These are phyloP conservation scores for Clavariopsis aquatica DNA, from an alignment of 495 filamentous ascomycete species.

Conservation along the genomic window DNA sequence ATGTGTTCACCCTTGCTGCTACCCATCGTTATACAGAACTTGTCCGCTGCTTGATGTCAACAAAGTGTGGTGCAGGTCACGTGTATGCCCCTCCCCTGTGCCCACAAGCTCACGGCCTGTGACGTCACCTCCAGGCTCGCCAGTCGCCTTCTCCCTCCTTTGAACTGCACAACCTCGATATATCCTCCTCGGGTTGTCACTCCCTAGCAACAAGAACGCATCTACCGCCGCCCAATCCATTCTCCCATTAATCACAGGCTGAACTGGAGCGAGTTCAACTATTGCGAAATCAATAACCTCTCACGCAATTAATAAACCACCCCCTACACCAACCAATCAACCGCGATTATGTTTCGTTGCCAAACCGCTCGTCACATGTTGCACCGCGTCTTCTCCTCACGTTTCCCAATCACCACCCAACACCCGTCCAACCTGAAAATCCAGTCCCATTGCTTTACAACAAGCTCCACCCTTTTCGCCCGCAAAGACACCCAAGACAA, in stretches of 20 bases:
- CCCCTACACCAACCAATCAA: not conserved
- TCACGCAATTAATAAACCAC: not conserved
- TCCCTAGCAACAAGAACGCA: no score
- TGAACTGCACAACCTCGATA: no score
- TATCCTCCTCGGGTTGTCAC: no score
- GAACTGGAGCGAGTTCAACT: not conserved
- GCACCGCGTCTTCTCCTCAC: not conserved
- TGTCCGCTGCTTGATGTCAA: no score
- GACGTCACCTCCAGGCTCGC: no score
- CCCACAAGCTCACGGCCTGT: no score
- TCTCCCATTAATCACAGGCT: not conserved
- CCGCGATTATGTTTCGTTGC: not conserved
- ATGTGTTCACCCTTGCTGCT: no score
- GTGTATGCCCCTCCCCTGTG: no score
- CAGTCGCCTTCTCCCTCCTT: no score
- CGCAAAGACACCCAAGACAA: constrained; percentile 55
- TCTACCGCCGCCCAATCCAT: not conserved
- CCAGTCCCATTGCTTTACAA: constrained; percentile 8
- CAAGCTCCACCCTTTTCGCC: constrained; percentile 18
- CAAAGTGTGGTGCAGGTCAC: no score
- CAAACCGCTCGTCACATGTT: not conserved
- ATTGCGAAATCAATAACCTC: no score
- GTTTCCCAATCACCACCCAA: not conserved
- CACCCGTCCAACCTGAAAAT: not conserved
- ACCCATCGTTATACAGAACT: no score